Base-by-base conservation (phyloP, 2,329 filamentous ascomycete species). In the Rhytidhysteron rufulum region DNA sequence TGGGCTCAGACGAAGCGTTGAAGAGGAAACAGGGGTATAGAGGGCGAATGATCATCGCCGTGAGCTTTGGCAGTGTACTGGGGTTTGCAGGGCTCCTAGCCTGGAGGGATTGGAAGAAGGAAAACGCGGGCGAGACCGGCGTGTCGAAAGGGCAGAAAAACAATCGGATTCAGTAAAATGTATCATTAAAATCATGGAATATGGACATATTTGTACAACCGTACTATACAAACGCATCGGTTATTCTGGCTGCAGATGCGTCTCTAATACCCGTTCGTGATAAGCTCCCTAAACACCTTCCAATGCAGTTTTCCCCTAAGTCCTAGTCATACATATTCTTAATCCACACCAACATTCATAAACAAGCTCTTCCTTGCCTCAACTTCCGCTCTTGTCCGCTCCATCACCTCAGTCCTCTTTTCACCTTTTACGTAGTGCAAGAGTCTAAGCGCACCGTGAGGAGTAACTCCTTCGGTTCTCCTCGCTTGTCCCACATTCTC, bases 401-500 rank as follows among this genome's bases (percentile, higher is more conserved):
- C 49, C 39, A 56, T 56, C 36, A 52, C 49, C 42, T 62, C 58
- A 33, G 50, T 58, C 40, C 51, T 61, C 42, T 62, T 62, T 22
- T 55, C 61, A 2, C 67, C 69, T 49, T 70, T 72, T n/a, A 88
- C 81, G 59, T 79, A 77, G 18, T 72, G 73, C 42, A 91, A 65
- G 45, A 93, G 58, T 40, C 79, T 56, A 48, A 77, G 47, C 19
- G 72, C 71, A 0, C 73, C 74, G 21, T 65, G 60, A 1, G 74
- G 72, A 44, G 74, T 77, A n/a, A 76, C 75, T 3, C 91, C 91
- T 65, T 98, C 93, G 9, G 96, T 80, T 11, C 93, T 73, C 35
- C 88, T 76, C 22, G 91, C 91, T 75, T 96, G 93, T 0, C 88
- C 91, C 17, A 98, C 73, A 45, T 80, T 94, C 66, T 94, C 88